phyloP scores from a whole-genome alignment of 768 basidiomycete genomes.

The Gautieria morchelliformis region DNA sequence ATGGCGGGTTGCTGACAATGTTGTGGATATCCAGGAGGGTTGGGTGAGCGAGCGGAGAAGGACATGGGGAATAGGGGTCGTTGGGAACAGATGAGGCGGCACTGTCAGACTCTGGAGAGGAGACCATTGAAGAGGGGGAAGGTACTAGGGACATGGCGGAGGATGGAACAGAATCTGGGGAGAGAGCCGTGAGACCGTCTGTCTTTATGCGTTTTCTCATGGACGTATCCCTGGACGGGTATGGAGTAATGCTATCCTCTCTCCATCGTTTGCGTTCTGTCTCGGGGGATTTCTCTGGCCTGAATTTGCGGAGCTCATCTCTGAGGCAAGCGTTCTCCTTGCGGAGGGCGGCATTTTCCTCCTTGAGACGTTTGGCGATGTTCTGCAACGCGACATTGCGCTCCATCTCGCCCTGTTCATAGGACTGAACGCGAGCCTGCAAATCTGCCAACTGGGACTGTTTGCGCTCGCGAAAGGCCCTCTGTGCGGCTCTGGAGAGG shows the following conservation, averaged over 20 bases:
- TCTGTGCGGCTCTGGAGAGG: constrained; percentile 65
- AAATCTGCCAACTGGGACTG: constrained; percentile 82
- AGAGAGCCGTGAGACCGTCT: constrained; percentile 17
- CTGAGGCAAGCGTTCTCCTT: constrained; percentile 57
- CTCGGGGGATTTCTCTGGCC: constrained; percentile 19
- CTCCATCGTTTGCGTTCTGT: constrained; percentile 51
- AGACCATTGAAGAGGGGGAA: constrained; percentile 37
- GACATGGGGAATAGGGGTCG: constrained; percentile 23
- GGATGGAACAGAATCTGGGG: constrained; percentile 14
- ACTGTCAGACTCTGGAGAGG: constrained; percentile 35
- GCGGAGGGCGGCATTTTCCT: constrained; percentile 71
- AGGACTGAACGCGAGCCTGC: constrained; percentile 74
- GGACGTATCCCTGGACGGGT: constrained; percentile 14
- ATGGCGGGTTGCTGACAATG: constrained; percentile 5
- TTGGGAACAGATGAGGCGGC: constrained; percentile 11
- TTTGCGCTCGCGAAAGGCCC: constrained; percentile 84
- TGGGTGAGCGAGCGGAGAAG: constrained; percentile 21
- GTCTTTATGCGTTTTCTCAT: constrained; percentile 27
- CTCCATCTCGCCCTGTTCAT: constrained; percentile 87
- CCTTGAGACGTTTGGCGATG: constrained; percentile 75
- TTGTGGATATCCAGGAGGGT: constrained; percentile 10
- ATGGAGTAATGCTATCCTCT: constrained; percentile 29
- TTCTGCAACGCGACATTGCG: constrained; percentile 77
- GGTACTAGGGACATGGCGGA: constrained; percentile 15
- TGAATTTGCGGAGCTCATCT: constrained; percentile 24